Conservation (phyloP, 1,284 basidiomycete genomes). For the Rhizoctonia solani region DNA sequence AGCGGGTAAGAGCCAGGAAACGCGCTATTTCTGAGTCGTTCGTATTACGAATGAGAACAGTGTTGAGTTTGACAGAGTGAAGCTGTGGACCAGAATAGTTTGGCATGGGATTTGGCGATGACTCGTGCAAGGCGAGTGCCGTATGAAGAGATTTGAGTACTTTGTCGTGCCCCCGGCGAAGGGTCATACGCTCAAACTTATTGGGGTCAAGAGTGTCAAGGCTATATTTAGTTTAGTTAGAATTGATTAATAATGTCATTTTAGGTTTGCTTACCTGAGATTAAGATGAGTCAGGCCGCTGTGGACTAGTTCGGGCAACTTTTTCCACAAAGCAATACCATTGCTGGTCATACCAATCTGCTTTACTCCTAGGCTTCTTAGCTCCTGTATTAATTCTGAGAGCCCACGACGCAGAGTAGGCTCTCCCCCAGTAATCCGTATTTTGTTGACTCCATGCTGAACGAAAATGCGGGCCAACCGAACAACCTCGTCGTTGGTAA, state of each 20-base stretch:
- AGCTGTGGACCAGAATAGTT: constrained; percentile 48
- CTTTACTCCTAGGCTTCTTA: constrained; percentile 64
- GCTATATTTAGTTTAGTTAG: constrained; percentile 47
- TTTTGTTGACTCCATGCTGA: constrained; percentile 80
- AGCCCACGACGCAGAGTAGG: constrained; percentile 85
- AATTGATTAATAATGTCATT: background rate
- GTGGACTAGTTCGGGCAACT: constrained; percentile 65
- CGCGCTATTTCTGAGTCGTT: constrained; percentile 79
- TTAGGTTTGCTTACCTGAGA: constrained; percentile 57
- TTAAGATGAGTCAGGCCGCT: constrained; percentile 84
- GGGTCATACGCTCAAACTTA: constrained; percentile 86
- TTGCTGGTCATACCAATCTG: constrained; percentile 89
- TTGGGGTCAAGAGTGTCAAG: constrained; percentile 85
- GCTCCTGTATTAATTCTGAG: constrained; percentile 64
- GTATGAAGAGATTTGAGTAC: constrained; percentile 70
- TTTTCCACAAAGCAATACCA: constrained; percentile 74
- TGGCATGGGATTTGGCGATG: background rate
- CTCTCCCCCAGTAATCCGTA: constrained; percentile 86
- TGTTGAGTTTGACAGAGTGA: constrained; percentile 75
- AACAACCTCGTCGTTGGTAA: constrained; percentile 76
- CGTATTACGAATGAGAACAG: constrained; percentile 78
- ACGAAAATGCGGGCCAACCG: constrained; percentile 80
- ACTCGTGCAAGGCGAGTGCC: constrained; percentile 53
- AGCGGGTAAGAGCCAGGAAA: constrained; percentile 74
- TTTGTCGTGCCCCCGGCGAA: constrained; percentile 70